These are phyloP conservation scores for Silene conica DNA, from an alignment of 148 eudicot genomes.

Conservation along the genomic window DNA sequence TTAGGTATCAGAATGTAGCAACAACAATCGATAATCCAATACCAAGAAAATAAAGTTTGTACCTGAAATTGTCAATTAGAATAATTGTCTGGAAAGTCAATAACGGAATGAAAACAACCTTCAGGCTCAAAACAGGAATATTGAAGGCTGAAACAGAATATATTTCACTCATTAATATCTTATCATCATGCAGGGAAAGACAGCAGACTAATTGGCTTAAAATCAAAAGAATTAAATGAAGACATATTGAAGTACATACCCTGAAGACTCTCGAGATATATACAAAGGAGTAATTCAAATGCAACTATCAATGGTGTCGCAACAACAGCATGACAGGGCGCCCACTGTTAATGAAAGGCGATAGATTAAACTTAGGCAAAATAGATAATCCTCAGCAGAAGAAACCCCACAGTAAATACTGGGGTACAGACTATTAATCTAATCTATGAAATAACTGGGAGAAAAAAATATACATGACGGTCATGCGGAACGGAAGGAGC, in stretches of 20 bases:
- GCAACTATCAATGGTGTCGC: conserved; percentile 88
- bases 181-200: neutral
- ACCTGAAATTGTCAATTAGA: conserved; percentile 94
- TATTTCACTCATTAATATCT: neutral
- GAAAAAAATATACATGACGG: conserved; percentile 56
- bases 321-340: conserved; percentile 91
- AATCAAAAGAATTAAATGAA: neutral
- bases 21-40: neutral
- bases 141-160: conserved; percentile 43
- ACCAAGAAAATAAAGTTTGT: conserved; percentile 14
- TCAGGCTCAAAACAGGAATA: conserved; percentile 57
- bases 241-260: conserved; percentile 38
- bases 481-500: conserved; percentile 95
- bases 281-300: conserved; percentile 88
- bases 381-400: neutral
- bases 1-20: neutral
- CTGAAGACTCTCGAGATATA: conserved; percentile 73
- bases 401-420: neutral
- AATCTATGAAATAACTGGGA: conserved; percentile 2
- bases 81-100: conserved; percentile 66
- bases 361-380: neutral
- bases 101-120: conserved; percentile 81
- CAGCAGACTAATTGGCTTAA: neutral
- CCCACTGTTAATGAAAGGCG: conserved; percentile 58
- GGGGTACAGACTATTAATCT: neutral